Base-by-base conservation (phyloP, 108 stramenopile genomes). In the Craspedostauros australis region DNA sequence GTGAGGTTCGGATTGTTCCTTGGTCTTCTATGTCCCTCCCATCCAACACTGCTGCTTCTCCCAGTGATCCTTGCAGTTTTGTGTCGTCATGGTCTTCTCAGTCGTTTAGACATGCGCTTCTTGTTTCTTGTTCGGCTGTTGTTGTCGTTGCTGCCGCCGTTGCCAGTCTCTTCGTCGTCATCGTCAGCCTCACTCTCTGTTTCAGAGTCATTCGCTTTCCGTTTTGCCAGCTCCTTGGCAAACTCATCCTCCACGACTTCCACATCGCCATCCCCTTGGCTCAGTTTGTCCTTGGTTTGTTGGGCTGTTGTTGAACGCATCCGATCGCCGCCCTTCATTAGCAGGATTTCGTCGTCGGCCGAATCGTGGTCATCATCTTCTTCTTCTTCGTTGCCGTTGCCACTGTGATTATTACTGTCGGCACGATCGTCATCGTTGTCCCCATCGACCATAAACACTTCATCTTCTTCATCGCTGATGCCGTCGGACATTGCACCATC, bases 401-500 rank as follows among this genome's bases (percentile, higher is more conserved):
- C 63, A 15, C 63, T 66, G 0, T 65, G 32, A 2, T 46, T 32
- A 24, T 39, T 50, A 46, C 36, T 16, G 22, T 25, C 52, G n/a
- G 48, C 27, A 24, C 38, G 26, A 31, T 29, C 50, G 37, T 51
- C 32, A 16, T 46, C 30, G 11, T 18, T 36, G 26, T 50, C 29
- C 20, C 38, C 62, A 54, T 34, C 60, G 36, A 56, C 54, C 27
- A 15, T 39, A 52, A 6, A 44, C 68, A 36, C 47, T 49, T 38
- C 57, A 41, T 60, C 39, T 32, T 76, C 83, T 23, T 52, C 60
- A 27, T 61, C 50, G 18, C 61, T 58, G 16, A 72, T 77, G 12
- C 59, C 42, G 8, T 40, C 34, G 15, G n/a, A n/a, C n/a, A n/a
- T n/a, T n/a, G n/a, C 22, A 16, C 29, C 34, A 24, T 48, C 45